Conservation (phyloP, 2,329 filamentous ascomycete genomes). For the Colletotrichum kahawae region DNA sequence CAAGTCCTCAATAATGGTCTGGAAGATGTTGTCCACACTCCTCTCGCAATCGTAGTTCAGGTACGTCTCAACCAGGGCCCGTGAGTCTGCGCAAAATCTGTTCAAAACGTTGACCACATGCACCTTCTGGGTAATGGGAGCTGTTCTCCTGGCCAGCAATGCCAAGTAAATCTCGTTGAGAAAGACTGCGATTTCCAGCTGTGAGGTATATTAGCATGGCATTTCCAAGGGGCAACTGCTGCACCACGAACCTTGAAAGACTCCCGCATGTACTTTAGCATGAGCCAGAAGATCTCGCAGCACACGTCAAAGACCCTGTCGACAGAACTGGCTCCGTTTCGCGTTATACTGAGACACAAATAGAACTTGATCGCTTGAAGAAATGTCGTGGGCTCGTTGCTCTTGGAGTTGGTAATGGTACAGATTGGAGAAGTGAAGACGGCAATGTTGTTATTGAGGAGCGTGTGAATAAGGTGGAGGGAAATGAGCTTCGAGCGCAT, state of each 20-base stretch:
- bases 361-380: conserved; percentile 97
- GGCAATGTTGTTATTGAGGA: conserved; percentile 90
- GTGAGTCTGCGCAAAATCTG: conserved; percentile 82
- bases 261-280: conserved; percentile 91
- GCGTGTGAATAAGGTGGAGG: conserved; percentile 91
- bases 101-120: conserved; percentile 88
- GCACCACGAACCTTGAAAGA: conserved; percentile 77
- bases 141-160: conserved; percentile 85
- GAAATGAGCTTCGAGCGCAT: conserved; percentile 98
- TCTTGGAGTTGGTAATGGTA: conserved; percentile 90
- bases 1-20: conserved; percentile 91
- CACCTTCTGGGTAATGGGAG: conserved; percentile 88
- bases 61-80: conserved; percentile 92
- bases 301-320: conserved; percentile 93
- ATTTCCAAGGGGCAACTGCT: not conserved
- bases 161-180: conserved; percentile 96
- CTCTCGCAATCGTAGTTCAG: conserved; percentile 98
- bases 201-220: conserved; percentile 30
- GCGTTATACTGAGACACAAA: conserved; percentile 89
- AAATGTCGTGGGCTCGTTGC: conserved; percentile 86
- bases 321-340: conserved; percentile 93
- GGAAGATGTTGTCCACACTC: conserved; percentile 96
- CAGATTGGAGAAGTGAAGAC: conserved; percentile 92
- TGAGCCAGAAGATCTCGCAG: conserved; percentile 97
- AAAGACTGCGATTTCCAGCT: conserved; percentile 98